Evolutionary conservation across 1,284 basidiomycete species (phyloP), one percentile per base, ranked within the genome.

Genomic region (Pascua sp.): DNA sequence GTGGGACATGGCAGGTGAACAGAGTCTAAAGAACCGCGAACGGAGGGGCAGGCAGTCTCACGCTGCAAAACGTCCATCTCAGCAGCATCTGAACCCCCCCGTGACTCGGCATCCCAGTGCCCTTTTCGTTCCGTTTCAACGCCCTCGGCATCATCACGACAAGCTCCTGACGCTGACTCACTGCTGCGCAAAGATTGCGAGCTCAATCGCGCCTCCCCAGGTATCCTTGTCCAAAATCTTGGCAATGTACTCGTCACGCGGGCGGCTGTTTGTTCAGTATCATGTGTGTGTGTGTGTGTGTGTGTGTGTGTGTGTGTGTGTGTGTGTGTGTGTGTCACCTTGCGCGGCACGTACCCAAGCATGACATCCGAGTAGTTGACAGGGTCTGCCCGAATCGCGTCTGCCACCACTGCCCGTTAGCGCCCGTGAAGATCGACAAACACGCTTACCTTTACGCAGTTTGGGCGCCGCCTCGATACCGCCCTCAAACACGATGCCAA

Each of bases 171-270:
- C n/a, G n/a, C 24, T 18, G 11, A 61, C 73, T 55, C 42, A 74
- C 74, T 92, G 84, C 11, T 84, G 78, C 1, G 92, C 85, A 58
- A 96, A 85, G 63, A 95, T 85, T 4, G 86, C 80, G 12, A 94
- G 84, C 70, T 93, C 90, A 69, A 96, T 95, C 2, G 93, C 93
- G 13, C 93, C 94, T 45, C 93, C 93, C 93, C 93, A 97, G 0
- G 88, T 85, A 1, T 84, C 79, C 1, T 89, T 85, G 49, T 86
- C 86, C 45, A 85, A 79, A 59, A 97, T 96, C 7, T 87, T 88
- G 7, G 80, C 67, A 63, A 92, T 88, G 73, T 97, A 97, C 48
- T 85, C 81, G 13, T 86, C 81, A 8, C 86, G 84, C 4, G 88
- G 79, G 69, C 85, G 85, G 11, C 91, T 86, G 61, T 7, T 32